A percentile compares a stretch with the other conserved stretches of the same genome.
phyloP scores from a whole-genome alignment of 192 early-diverging fungal species.

The Backusella macrospora region DNA sequence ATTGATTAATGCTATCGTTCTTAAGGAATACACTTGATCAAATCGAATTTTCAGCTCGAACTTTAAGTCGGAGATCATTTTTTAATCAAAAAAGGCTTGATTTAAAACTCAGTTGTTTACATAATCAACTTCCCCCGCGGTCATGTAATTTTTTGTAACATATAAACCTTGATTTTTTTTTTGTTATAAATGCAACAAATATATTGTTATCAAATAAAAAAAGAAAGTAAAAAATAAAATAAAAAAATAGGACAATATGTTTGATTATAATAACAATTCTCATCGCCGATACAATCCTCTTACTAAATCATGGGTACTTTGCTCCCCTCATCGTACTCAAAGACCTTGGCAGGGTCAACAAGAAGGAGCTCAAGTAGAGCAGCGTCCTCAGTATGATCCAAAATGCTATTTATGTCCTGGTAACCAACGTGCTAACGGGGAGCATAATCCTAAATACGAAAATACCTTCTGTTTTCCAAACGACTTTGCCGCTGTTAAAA shows the following conservation, averaged over 20 bases:
- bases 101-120: conserved; percentile 17
- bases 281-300: conserved; percentile 93
- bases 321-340: conserved; percentile 93
- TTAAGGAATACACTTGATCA: not conserved
- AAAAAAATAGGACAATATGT: conserved; percentile 20
- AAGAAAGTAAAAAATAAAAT: not conserved
- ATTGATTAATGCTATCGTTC: not conserved
- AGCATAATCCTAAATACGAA: conserved; percentile 75
- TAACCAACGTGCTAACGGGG: conserved; percentile 79
- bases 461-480: conserved; percentile 89
- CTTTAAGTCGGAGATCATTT: conserved; percentile 9
- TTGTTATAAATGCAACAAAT: not conserved
- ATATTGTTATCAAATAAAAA: not conserved
- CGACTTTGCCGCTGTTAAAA: conserved; percentile 89
- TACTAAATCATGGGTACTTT: conserved; percentile 92
- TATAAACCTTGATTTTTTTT: conserved; percentile 8
- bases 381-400: conserved; percentile 72
- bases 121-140: conserved; percentile 17
- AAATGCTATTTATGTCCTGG: conserved; percentile 85
- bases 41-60: not conserved
- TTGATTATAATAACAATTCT: conserved; percentile 62
- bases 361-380: conserved; percentile 50
- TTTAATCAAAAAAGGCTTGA: not conserved
- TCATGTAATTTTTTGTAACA: conserved; percentile 17
- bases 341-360: conserved; percentile 89